These are phyloP conservation scores for Diplodia sapinea DNA, from an alignment of 2,329 filamentous ascomycete genomes.

Conservation along the genomic window DNA sequence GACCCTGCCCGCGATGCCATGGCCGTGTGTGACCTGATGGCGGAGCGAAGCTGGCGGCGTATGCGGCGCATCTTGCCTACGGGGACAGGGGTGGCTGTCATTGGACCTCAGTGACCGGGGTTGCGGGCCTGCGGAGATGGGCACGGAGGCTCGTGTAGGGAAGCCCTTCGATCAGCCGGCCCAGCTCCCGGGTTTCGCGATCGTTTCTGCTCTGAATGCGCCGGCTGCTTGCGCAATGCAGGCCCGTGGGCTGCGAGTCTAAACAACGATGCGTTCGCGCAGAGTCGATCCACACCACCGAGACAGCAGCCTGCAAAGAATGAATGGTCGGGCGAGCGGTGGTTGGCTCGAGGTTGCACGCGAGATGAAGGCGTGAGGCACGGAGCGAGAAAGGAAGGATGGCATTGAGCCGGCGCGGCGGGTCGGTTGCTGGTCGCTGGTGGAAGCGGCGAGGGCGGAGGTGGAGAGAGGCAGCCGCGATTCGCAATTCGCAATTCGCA, in stretches of 20 bases:
- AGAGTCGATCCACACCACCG: neutral
- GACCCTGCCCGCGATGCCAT: conserved; percentile 11
- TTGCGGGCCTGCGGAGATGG: conserved; percentile 5
- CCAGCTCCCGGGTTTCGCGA: conserved; percentile 10
- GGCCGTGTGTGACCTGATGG: conserved; percentile 3
- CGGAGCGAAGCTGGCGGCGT: neutral
- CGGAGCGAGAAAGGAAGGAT: conserved; percentile 2
- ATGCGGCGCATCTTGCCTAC: neutral
- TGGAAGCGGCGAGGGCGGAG: neutral
- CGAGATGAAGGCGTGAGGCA: neutral
- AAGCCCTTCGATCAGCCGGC: neutral
- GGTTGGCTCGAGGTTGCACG: neutral
- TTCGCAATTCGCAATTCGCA: neutral
- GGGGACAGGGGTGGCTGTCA: neutral
- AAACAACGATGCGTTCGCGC: neutral
- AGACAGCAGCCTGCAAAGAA: neutral
- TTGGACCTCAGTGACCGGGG: neutral
- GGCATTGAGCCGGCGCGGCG: conserved; percentile 17
- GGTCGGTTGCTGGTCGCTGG: neutral
- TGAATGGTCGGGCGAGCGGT: neutral
- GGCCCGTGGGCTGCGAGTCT: neutral
- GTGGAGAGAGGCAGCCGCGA: neutral
- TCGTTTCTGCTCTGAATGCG: conserved; percentile 1
- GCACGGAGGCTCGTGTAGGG: conserved; percentile 5
- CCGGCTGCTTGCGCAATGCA: conserved; percentile 19